Evolutionary conservation across 2,329 filamentous ascomycete species (phyloP).

Genomic region (Arthrobotrys pseudoclavata): DNA sequence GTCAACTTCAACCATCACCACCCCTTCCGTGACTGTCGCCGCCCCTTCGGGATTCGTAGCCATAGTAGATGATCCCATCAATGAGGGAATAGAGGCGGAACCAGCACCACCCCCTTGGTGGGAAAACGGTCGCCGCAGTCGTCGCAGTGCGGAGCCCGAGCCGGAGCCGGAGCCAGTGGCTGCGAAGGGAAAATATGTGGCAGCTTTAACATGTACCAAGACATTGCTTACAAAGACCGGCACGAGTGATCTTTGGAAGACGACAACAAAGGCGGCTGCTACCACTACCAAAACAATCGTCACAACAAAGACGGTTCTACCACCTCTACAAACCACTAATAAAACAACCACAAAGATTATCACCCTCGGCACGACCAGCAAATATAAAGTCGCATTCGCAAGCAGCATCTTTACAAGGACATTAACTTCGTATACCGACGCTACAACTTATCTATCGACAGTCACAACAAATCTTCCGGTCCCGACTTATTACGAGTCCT

Average conservation of each 20-base stretch:
- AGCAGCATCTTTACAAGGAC: slow-evolving; percentile 16
- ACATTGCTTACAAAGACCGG: slow-evolving; percentile 39
- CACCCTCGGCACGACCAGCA: not conserved
- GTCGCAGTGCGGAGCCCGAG: slow-evolving; percentile 9
- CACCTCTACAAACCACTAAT: not conserved
- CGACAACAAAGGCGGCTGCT: slow-evolving; percentile 20
- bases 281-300: slow-evolving; percentile 20
- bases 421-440: not conserved
- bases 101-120: not conserved
- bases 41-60: slow-evolving; percentile 25
- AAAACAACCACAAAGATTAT: slow-evolving; percentile 1
- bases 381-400: not conserved
- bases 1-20: slow-evolving; percentile 16
- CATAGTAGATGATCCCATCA: slow-evolving; percentile 21
- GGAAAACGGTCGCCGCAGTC: not conserved
- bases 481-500: not conserved
- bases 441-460: slow-evolving; percentile 25
- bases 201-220: slow-evolving; percentile 31
- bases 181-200: not conserved
- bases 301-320: not conserved
- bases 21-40: slow-evolving; percentile 2
- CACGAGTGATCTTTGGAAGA: slow-evolving; percentile 45
- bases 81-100: too few species aligned
- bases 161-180: not conserved
- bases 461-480: slow-evolving; percentile 8